phyloP scores from a whole-genome alignment of 2,329 filamentous ascomycete genomes.

The Colletotrichum liriopes region DNA sequence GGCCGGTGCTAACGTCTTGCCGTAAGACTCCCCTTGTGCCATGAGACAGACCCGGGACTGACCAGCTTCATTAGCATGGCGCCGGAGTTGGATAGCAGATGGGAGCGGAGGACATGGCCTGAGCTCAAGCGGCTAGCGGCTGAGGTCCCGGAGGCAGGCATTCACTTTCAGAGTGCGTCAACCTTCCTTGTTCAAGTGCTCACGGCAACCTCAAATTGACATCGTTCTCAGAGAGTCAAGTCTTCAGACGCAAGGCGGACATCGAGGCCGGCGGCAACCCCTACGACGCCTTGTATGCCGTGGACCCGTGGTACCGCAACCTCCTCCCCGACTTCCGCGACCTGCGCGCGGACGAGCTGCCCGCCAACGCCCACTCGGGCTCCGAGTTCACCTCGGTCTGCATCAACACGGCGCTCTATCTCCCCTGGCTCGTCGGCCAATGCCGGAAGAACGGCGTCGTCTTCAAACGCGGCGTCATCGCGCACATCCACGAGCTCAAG shows the following conservation, averaged over 20 bases:
- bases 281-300: conserved; percentile 77
- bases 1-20: conserved; percentile 83
- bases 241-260: conserved; percentile 73
- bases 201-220: conserved; percentile 53
- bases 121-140: conserved; percentile 69
- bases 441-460: conserved; percentile 74
- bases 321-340: conserved; percentile 80
- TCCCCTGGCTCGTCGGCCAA: conserved; percentile 79
- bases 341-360: conserved; percentile 72
- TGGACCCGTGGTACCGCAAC: conserved; percentile 82
- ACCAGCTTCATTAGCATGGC: conserved; percentile 52
- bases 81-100: conserved; percentile 55
- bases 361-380: conserved; percentile 69
- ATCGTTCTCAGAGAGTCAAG: conserved; percentile 53
- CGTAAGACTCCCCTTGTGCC: conserved; percentile 60
- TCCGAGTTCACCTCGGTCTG: conserved; percentile 78
- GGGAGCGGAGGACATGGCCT: conserved; percentile 73
- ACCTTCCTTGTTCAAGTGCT: not conserved
- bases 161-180: conserved; percentile 76
- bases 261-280: conserved; percentile 69
- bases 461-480: conserved; percentile 66
- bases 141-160: conserved; percentile 79
- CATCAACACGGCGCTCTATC: conserved; percentile 81
- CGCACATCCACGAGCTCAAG: conserved; percentile 74
- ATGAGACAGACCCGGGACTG: not conserved